These are phyloP conservation scores for Aspergillus unguis DNA, from an alignment of 2,329 filamentous ascomycete species.

Conservation along the genomic window DNA sequence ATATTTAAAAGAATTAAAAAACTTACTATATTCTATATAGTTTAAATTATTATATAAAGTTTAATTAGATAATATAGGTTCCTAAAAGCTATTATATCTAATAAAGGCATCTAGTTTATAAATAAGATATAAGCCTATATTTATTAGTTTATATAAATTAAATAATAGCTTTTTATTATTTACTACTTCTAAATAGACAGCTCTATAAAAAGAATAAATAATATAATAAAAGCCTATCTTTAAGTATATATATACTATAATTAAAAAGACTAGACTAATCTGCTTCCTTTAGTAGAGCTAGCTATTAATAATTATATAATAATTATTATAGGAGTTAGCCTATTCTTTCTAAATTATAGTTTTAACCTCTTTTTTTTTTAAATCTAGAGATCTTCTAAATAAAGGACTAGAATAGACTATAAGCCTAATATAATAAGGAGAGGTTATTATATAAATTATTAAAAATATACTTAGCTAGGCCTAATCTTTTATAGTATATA, in stretches of 20 bases:
- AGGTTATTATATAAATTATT: background rate
- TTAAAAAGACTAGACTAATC: background rate
- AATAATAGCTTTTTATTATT: too few species aligned
- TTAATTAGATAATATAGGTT: too few species aligned
- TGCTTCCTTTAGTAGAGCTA: background rate
- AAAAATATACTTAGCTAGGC: background rate
- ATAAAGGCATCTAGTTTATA: background rate
- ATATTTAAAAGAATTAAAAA: too few species aligned
- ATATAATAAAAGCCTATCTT: background rate
- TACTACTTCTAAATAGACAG: too few species aligned
- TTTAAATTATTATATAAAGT: too few species aligned
- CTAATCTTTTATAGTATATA: background rate
- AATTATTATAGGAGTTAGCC: background rate
- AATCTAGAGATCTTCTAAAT: background rate
- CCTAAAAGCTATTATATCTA: too few species aligned
- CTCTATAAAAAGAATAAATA: background rate
- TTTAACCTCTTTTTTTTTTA: background rate
- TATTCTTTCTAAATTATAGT: background rate
- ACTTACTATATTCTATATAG: too few species aligned
- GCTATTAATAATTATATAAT: background rate
- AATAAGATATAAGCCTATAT: background rate
- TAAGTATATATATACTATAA: background rate
- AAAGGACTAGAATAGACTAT: background rate
- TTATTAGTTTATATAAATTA: background rate
- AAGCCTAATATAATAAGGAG: background rate